Conservation (phyloP, 345 rosid species). For the Noccaea caerulescens region DNA sequence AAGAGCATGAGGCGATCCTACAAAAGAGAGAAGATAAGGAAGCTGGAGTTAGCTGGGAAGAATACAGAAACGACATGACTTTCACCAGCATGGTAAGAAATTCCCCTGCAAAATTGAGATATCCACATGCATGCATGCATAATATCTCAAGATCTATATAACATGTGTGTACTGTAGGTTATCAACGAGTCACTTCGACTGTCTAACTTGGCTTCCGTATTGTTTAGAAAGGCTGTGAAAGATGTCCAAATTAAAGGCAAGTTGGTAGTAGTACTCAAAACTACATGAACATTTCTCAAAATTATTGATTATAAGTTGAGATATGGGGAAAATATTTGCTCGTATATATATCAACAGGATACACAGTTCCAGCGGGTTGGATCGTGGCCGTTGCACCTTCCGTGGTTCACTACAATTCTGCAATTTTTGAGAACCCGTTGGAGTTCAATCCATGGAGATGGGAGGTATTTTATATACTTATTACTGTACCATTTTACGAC, state of each 20-base stretch:
- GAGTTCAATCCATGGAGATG: slow-evolving; percentile 61
- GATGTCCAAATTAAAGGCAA: slow-evolving; percentile 49
- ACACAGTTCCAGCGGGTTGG: slow-evolving; percentile 57
- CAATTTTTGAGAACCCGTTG: slow-evolving; percentile 44
- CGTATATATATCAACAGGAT: slow-evolving; percentile 31
- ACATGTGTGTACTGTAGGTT: neutral
- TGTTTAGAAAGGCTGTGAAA: slow-evolving; percentile 48
- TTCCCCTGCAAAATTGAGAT: too few species aligned
- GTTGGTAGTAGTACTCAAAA: neutral
- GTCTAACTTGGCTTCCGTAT: slow-evolving; percentile 38
- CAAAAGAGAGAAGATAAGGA: slow-evolving; percentile 21
- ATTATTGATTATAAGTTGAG: too few species aligned
- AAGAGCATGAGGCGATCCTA: slow-evolving; percentile 37
- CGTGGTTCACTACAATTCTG: slow-evolving; percentile 41
- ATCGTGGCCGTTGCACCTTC: slow-evolving; percentile 42
- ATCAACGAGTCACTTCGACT: slow-evolving; percentile 53
- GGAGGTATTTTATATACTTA: slow-evolving; percentile 38
- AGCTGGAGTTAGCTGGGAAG: slow-evolving; percentile 47
- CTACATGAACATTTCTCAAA: neutral
- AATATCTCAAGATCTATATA: too few species aligned
- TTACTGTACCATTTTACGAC: neutral
- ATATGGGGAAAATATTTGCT: too few species aligned
- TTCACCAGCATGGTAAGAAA: slow-evolving; percentile 49
- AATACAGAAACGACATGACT: slow-evolving; percentile 52
- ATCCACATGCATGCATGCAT: too few species aligned